phyloP scores from a whole-genome alignment of 768 basidiomycete genomes.

The Podaxis sp. region DNA sequence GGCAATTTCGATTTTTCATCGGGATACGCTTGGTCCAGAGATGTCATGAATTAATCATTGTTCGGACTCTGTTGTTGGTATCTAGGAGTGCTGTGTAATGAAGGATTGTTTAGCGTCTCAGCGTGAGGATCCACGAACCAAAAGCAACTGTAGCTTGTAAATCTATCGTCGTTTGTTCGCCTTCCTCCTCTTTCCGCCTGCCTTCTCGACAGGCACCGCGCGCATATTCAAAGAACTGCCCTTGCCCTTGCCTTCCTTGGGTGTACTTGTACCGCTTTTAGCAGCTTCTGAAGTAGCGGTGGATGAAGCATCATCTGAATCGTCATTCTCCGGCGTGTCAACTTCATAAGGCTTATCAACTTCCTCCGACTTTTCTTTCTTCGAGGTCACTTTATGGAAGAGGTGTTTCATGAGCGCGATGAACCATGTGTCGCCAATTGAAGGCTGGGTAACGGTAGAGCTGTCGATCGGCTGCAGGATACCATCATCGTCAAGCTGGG shows the following conservation, averaged over 20 bases:
- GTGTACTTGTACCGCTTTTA: slow-evolving; percentile 38
- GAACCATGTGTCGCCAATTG: slow-evolving; percentile 70
- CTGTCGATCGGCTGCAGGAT: slow-evolving; percentile 57
- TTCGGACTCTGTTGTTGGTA: background rate
- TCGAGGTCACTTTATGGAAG: slow-evolving; percentile 25
- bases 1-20: background rate
- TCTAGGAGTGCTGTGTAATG: background rate
- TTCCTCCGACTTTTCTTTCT: slow-evolving; percentile 20
- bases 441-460: slow-evolving; percentile 55
- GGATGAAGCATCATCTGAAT: slow-evolving; percentile 36
- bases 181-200: slow-evolving; percentile 67
- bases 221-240: slow-evolving; percentile 20
- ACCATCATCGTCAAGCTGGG: slow-evolving; percentile 61
- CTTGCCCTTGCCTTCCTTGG: slow-evolving; percentile 31
- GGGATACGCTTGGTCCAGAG: slow-evolving; percentile 6
- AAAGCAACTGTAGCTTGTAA: background rate
- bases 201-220: slow-evolving; percentile 43
- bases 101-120: background rate
- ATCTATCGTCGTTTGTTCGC: slow-evolving; percentile 46
- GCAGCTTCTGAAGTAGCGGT: slow-evolving; percentile 43
- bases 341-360: slow-evolving; percentile 1
- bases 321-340: slow-evolving; percentile 17
- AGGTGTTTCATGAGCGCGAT: slow-evolving; percentile 41
- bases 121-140: background rate
- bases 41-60: background rate